Base-by-base conservation (phyloP, 2,329 filamentous ascomycete species). In the Sporothrix euskadiensis region DNA sequence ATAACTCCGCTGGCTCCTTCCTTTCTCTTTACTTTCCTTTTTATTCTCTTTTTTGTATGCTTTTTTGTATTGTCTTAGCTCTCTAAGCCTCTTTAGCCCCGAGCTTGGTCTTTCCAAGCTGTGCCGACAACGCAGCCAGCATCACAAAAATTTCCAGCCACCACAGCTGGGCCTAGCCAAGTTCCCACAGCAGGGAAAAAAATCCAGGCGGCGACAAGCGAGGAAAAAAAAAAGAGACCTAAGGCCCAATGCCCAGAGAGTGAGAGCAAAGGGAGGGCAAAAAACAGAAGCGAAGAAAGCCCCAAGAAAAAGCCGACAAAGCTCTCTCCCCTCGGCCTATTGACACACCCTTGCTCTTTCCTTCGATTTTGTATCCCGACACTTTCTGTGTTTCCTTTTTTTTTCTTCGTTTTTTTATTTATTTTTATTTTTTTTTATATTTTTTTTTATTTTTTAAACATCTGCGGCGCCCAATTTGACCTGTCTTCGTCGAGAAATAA, bases 101-200 rank as follows among this genome's bases (percentile, higher is more conserved):
- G 32, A 22, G 41, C 63, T 14, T 32, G 52, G 52, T 49, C 49
- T 39, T 52, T 30, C 52, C 71, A 66, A 39, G 35, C 26, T 35
- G 14, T 66, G 73, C 73, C 73, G 73, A 74, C 56, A 69, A 63
- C 73, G 73, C 70, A 74, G 73, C 70, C 12, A n/a, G 39, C 39
- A 70, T 66, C 56, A 22, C 41, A 68, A 47, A 68, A 71, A 63
- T 68, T 69, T 69, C 63, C 69, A 71, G 69, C 73, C 65, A 69
- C 73, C 68, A 71, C 41, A 47, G 9, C 65, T 41, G 30, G 30
- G 32, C 30, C n/a, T 39, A 41, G 30, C 30, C n/a, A 61, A 61
- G 30, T 35, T 41, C 16, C 59, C 59, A 22, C 35, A n/a, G 32
- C n/a, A n/a, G 57, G 16, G 14, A 39, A 41, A 44, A 47, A 69